Percentiles rank a stretch among this genome's conserved stretches.
Conservation (phyloP, 495 filamentous ascomycete species). For the Endocarpon pusillum region DNA sequence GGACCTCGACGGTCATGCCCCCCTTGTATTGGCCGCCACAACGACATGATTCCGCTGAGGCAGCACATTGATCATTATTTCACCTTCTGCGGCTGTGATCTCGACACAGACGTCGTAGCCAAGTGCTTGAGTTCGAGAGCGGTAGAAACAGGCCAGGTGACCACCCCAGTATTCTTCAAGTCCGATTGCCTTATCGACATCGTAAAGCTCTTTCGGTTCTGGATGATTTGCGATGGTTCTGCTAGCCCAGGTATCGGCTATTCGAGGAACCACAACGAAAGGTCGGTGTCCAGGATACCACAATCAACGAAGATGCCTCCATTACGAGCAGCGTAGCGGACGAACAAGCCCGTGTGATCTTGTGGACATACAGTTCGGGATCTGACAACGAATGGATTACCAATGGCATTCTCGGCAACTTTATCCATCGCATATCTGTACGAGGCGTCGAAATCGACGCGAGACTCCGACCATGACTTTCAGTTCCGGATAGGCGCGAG, state of each 20-base stretch:
- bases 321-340: constrained; percentile 23
- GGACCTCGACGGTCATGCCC: constrained; percentile 15
- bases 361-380: constrained; percentile 26
- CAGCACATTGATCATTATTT: constrained; percentile 15
- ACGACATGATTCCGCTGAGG: constrained; percentile 13
- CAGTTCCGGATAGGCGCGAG: no score
- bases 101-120: constrained; percentile 18
- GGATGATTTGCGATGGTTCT: constrained; percentile 13
- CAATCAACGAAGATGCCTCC: constrained; percentile 33
- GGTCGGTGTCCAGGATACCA: constrained; percentile 31
- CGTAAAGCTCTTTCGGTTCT: constrained; percentile 11
- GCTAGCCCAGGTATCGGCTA: constrained; percentile 12
- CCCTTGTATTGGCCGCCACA: constrained; percentile 6
- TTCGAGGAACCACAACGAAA: constrained; percentile 26
- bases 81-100: constrained; percentile 16
- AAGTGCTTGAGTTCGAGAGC: constrained; percentile 16
- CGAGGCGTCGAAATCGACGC: no score
- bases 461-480: no score
- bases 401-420: constrained; percentile 16
- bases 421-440: constrained; percentile 7
- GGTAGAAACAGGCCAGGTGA: constrained; percentile 20
- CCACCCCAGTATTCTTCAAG: constrained; percentile 19
- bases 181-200: constrained; percentile 19
- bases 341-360: constrained; percentile 29
- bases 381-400: constrained; percentile 23